Conservation (phyloP, 768 basidiomycete species). For the Boletus huronensis region DNA sequence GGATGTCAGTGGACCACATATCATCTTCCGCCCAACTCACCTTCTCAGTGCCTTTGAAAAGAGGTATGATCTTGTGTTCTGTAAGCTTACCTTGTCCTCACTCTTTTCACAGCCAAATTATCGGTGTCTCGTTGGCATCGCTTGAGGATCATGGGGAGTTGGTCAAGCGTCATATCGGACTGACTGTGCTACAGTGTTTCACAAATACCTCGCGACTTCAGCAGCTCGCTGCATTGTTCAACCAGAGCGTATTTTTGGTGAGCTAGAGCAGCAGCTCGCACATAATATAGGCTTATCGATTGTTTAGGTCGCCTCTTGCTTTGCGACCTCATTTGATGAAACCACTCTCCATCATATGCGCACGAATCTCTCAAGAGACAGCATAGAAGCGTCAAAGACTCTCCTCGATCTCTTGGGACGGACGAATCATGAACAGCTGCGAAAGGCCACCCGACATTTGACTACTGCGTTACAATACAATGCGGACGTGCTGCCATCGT, state of each 20-base stretch:
- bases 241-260: conserved; percentile 42
- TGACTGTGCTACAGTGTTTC: conserved; percentile 40
- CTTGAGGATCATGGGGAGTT: conserved; percentile 37
- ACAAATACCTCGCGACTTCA: conserved; percentile 37
- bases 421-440: conserved; percentile 35
- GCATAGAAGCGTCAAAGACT: conserved; percentile 18
- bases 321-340: conserved; percentile 38
- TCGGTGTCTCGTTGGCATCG: conserved; percentile 37
- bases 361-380: conserved; percentile 1
- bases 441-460: conserved; percentile 33
- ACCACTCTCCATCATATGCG: conserved; percentile 15
- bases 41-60: conserved; percentile 36
- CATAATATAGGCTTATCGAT: conserved; percentile 2
- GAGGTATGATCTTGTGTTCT: conserved; percentile 35
- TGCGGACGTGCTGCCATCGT: conserved; percentile 9
- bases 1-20: conserved; percentile 34
- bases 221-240: conserved; percentile 41
- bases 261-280: conserved; percentile 11
- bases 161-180: conserved; percentile 37
- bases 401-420: conserved; percentile 33
- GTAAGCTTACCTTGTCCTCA: neutral
- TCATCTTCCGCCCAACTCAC: conserved; percentile 44
- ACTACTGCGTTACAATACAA: conserved; percentile 24
- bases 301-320: conserved; percentile 43
- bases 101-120: conserved; percentile 38